Percentiles rank a stretch among this genome's conserved stretches.
Conservation (phyloP, 805 yeast genomes). For the Kodamaea jinghongensis region DNA sequence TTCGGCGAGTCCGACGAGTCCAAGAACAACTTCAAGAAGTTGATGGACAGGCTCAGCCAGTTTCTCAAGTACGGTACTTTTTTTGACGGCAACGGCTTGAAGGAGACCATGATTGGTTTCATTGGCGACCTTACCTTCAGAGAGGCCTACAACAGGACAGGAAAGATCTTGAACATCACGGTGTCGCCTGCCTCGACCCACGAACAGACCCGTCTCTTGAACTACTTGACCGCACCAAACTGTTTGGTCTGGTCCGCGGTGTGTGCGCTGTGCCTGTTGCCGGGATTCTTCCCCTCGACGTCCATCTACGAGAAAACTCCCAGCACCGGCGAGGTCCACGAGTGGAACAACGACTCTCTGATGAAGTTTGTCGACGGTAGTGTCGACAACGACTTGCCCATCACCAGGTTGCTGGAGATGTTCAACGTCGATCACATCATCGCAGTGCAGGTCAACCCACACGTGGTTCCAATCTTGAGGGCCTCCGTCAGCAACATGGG, state of each 20-base stretch:
- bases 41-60: conserved; percentile 39
- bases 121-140: conserved; percentile 89
- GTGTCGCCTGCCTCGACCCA: conserved; percentile 89
- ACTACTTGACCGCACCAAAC: conserved; percentile 77
- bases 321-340: conserved; percentile 64
- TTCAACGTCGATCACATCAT: conserved; percentile 96
- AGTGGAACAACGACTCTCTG: conserved; percentile 76
- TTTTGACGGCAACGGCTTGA: conserved; percentile 73
- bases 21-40: conserved; percentile 48
- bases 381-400: conserved; percentile 91
- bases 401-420: conserved; percentile 88
- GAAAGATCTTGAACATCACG: conserved; percentile 87
- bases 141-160: conserved; percentile 93
- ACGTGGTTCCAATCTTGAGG: conserved; percentile 83
- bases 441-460: conserved; percentile 97
- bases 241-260: conserved; percentile 86
- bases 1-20: conserved; percentile 52
- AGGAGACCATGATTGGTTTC: conserved; percentile 69
- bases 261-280: conserved; percentile 92
- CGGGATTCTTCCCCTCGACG: conserved; percentile 85
- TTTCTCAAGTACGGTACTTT: conserved; percentile 85
- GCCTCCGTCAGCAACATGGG: conserved; percentile 67
- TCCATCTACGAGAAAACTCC: conserved; percentile 82
- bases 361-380: conserved; percentile 93
- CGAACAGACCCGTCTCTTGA: conserved; percentile 84